Evolutionary conservation across 1,284 basidiomycete genomes (phyloP).

Genomic region (Ustilago cynodontis): DNA sequence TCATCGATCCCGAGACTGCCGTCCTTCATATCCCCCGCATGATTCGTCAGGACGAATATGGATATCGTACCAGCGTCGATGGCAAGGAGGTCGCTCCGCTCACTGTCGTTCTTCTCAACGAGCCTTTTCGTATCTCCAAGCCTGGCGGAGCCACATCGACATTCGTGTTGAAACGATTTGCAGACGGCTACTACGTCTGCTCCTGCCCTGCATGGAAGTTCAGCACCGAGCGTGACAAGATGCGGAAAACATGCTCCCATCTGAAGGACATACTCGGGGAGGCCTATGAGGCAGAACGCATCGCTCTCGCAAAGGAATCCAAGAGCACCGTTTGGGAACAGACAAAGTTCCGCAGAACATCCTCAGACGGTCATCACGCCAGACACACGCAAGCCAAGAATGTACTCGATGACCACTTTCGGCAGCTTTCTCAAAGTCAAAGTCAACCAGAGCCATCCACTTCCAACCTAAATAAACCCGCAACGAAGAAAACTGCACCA

Average conservation of each 20-base stretch:
- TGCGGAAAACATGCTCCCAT: conserved; percentile 77
- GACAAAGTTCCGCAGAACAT: conserved; percentile 30
- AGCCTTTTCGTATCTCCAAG: conserved; percentile 26
- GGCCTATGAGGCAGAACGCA: conserved; percentile 72
- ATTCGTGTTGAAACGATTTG: conserved; percentile 35
- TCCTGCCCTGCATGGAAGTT: conserved; percentile 72
- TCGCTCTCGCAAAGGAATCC: conserved; percentile 26
- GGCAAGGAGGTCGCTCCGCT: conserved; percentile 34
- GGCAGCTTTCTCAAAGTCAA: conserved; percentile 38
- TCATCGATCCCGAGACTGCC: conserved; percentile 41
- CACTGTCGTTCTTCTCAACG: conserved; percentile 25
- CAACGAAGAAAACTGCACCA: background rate
- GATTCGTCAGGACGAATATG: conserved; percentile 48
- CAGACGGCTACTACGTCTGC: conserved; percentile 72
- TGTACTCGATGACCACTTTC: conserved; percentile 40
- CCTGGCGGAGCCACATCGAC: conserved; percentile 9
- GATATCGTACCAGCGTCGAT: conserved; percentile 42
- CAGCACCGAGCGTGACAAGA: conserved; percentile 73
- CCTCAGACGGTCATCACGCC: conserved; percentile 30
- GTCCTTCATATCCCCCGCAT: conserved; percentile 49
- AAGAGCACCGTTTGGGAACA: conserved; percentile 44
- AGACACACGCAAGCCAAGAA: conserved; percentile 40
- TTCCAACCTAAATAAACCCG: background rate
- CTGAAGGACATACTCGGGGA: conserved; percentile 76
- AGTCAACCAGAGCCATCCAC: conserved; percentile 20